Evolutionary conservation across 345 rosid species (phyloP).

Genomic region (Gossypium sturtianum): DNA sequence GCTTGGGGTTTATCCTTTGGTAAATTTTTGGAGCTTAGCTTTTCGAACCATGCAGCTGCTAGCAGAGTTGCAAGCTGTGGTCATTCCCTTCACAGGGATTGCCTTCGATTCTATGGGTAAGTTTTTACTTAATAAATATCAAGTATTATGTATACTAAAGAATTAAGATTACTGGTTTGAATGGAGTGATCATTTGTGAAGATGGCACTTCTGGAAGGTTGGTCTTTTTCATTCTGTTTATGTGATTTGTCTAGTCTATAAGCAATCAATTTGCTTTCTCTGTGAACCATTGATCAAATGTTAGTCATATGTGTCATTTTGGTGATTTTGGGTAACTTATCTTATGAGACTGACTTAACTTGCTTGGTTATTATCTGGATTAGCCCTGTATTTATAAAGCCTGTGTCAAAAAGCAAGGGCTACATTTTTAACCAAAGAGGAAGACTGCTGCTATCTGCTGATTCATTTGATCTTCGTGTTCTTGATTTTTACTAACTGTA

Average conservation of each 20-base stretch:
- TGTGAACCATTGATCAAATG: not conserved
- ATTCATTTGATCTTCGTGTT: no score
- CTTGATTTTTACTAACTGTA: no score
- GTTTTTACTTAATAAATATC: slow-evolving; percentile 10
- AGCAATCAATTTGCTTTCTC: not conserved
- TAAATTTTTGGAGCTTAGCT: slow-evolving; percentile 93
- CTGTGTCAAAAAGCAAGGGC: no score
- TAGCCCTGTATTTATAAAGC: no score
- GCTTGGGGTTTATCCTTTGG: slow-evolving; percentile 98
- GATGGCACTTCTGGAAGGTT: slow-evolving; percentile 6
- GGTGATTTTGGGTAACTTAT: not conserved
- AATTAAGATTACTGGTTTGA: not conserved
- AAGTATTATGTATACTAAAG: not conserved
- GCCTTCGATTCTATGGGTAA: slow-evolving; percentile 98
- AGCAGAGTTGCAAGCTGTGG: slow-evolving; percentile 99
- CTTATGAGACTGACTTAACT: no score
- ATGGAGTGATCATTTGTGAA: not conserved
- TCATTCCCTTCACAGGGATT: slow-evolving; percentile 97
- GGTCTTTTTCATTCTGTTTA: not conserved
- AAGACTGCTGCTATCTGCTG: no score
- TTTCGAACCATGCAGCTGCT: slow-evolving; percentile 98
- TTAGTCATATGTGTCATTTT: not conserved
- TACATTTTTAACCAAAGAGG: no score
- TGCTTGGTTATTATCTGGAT: no score
- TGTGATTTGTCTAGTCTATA: not conserved